phyloP scores from a whole-genome alignment of 176 grass and related monocot genomes.

The Rhynchospora pubera region DNA sequence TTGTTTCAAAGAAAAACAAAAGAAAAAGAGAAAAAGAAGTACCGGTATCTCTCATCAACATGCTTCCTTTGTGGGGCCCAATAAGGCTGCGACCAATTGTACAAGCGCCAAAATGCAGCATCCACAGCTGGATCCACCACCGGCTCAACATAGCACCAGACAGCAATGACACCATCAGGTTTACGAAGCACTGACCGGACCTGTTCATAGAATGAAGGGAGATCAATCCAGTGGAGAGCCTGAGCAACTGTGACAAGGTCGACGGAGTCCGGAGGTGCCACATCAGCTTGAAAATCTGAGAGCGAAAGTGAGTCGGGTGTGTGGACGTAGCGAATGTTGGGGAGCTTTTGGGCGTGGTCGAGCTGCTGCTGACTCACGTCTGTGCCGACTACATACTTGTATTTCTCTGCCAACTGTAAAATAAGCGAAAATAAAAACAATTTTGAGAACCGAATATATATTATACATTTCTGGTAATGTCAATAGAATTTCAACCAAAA shows the following conservation, averaged over 20 bases:
- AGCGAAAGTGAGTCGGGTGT: constrained; percentile 31
- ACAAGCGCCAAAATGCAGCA: constrained; percentile 50
- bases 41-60: constrained; percentile 68
- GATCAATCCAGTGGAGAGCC: constrained; percentile 89
- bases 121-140: constrained; percentile 48
- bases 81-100: constrained; percentile 36
- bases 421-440: background rate
- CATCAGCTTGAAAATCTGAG: constrained; percentile 25
- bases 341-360: constrained; percentile 30
- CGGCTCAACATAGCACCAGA: constrained; percentile 83
- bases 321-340: constrained; percentile 53
- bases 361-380: constrained; percentile 84
- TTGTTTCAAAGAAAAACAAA: background rate
- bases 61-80: constrained; percentile 47
- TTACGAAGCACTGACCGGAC: constrained; percentile 36
- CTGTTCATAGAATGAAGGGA: constrained; percentile 57
- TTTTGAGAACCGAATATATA: background rate
- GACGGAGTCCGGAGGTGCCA: constrained; percentile 36
- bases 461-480: no score
- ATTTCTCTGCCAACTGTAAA: constrained; percentile 52
- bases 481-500: no score
- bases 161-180: constrained; percentile 47
- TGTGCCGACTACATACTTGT: constrained; percentile 60
- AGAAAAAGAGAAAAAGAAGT: background rate
- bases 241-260: constrained; percentile 80